Percentiles rank a stretch among this genome's conserved stretches.
phyloP scores from a whole-genome alignment of 164 flowering plant species.

The Magnolia sinica region DNA sequence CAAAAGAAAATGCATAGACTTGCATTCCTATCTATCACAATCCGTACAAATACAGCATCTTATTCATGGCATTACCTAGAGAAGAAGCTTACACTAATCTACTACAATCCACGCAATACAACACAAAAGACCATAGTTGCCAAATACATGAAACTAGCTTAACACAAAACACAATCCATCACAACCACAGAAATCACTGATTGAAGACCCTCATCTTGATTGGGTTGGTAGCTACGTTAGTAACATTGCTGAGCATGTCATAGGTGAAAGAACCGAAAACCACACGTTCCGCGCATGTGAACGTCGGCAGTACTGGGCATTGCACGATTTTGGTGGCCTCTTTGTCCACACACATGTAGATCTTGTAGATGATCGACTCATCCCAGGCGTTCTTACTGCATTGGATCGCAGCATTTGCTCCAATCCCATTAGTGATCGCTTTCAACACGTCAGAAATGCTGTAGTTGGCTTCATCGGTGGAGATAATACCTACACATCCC shows the following conservation, averaged over 20 bases:
- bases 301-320: slow-evolving; percentile 10
- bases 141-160: background rate
- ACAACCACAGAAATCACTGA: background rate
- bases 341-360: slow-evolving; percentile 16
- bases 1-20: no score
- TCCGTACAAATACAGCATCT: background rate
- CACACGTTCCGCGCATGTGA: slow-evolving; percentile 9
- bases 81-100: background rate
- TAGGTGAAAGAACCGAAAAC: slow-evolving; percentile 15
- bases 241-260: slow-evolving; percentile 7
- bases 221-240: slow-evolving; percentile 6
- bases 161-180: no score
- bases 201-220: slow-evolving; percentile 8
- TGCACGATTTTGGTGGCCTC: slow-evolving; percentile 5
- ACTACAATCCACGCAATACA: background rate
- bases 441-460: background rate
- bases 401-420: slow-evolving; percentile 8
- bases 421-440: slow-evolving; percentile 5
- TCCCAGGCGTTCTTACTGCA: slow-evolving; percentile 13
- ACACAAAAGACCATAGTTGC: background rate
- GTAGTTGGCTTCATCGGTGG: slow-evolving; percentile 13
- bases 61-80: background rate
- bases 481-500: slow-evolving; percentile 8
- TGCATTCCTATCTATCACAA: no score
- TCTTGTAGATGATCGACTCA: slow-evolving; percentile 9